Evolutionary conservation across 2,329 filamentous ascomycete genomes (phyloP), one percentile per base, ranked within the genome.

Genomic region (Sclerotinia minor): DNA sequence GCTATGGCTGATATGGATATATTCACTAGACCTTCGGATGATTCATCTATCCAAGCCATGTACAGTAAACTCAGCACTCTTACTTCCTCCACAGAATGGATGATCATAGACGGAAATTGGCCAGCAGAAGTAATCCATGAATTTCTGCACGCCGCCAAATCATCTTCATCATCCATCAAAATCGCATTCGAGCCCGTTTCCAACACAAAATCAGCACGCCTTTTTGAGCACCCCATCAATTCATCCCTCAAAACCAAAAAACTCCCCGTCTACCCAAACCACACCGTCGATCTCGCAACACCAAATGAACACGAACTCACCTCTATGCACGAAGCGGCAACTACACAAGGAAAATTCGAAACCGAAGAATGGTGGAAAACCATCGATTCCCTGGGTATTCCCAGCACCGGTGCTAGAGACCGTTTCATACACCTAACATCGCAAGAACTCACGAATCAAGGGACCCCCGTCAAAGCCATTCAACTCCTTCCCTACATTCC

Each of bases 121-220:
- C 83, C 85, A 35, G 80, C 87, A 5, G 76, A 79, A 2, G 86
- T 89, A 26, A 85, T 97, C 2, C 82, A 84, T 50, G 82, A 84
- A 63, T 94, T 93, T 87, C 80, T 94, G 52, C 75, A 26, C 19
- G 52, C 50, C 79, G n/a, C 81, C 86, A 50, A 60, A 35, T 41
- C 24, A 44, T 29, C 32, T 9, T 52, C 45, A 8, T 21, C 57
- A 85, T 78, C 81, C 5, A 84, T 85, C 21, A 84, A 82, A 26
- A 84, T 94, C 7, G 90, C 91, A 17, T 96, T 94, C 75, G 95
- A 98, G 79, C 94, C 95, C 1, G 95, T 98, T 8, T 96, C 92
- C 1, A 87, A 85, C 1, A 87, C 87, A 69, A 99, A 98, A 81
- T 86, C 92, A 5, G 58, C 84, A 87, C 11, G 81, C 94, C 7